These are phyloP conservation scores for Entrophospora sp. DNA, from an alignment of 192 early-diverging fungal genomes.

Conservation along the genomic window DNA sequence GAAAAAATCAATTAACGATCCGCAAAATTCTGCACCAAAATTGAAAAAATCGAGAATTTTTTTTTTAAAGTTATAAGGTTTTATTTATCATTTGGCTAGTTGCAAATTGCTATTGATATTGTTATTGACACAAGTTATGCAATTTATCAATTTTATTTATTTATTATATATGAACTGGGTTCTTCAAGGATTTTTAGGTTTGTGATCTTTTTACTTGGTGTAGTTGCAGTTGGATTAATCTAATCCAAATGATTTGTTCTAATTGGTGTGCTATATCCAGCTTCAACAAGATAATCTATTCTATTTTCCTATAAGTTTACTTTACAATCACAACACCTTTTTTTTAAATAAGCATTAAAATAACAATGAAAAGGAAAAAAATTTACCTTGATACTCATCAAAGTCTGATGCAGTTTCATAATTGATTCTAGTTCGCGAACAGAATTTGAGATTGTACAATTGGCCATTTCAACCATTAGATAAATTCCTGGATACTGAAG, in stretches of 20 bases:
- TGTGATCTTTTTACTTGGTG: conserved; percentile 23
- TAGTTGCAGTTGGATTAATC: conserved; percentile 6
- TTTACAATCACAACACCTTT: neutral
- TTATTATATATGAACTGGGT: too few species aligned
- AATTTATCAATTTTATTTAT: too few species aligned
- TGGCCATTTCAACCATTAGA: conserved; percentile 10
- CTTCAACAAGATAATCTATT: neutral
- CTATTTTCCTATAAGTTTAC: neutral
- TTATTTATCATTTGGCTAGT: too few species aligned
- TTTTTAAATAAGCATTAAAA: too few species aligned
- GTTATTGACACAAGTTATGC: too few species aligned
- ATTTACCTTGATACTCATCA: conserved; percentile 12
- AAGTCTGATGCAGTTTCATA: conserved; percentile 8
- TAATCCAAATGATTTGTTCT: neutral
- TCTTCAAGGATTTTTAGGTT: too few species aligned
- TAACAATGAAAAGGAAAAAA: neutral
- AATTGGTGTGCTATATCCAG: neutral
- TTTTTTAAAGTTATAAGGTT: too few species aligned
- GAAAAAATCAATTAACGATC: too few species aligned
- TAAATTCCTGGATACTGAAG: conserved; percentile 12
- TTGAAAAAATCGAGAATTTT: too few species aligned
- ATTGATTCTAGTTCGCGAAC: neutral
- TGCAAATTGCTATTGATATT: too few species aligned
- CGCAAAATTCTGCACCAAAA: too few species aligned
- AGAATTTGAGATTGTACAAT: neutral